Percentiles rank a stretch among this genome's conserved stretches.
These are phyloP conservation scores for Fusarium sp. DNA, from an alignment of 2,329 filamentous ascomycete genomes.

Conservation along the genomic window DNA sequence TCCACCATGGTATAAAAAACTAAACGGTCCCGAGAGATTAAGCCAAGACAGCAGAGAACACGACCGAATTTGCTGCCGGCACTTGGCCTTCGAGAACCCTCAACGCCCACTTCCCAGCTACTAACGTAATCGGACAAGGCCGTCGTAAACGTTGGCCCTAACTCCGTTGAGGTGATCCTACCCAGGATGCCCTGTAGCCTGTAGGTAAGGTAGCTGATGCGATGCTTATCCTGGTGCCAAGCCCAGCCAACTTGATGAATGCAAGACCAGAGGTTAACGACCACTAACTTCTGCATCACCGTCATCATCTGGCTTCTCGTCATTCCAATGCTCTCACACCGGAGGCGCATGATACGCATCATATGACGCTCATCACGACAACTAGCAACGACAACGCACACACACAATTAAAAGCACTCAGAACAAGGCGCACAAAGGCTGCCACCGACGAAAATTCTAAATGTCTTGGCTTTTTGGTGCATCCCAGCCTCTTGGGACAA, in stretches of 20 bases:
- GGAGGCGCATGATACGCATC: constrained; percentile 16
- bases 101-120: background rate
- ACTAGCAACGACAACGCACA: background rate
- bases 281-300: background rate
- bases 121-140: constrained; percentile 5
- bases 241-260: constrained; percentile 21
- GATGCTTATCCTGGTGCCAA: constrained; percentile 11
- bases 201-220: background rate
- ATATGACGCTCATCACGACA: constrained; percentile 22
- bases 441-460: constrained; percentile 11
- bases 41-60: constrained; percentile 13
- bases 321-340: constrained; percentile 33
- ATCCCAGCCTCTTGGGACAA: constrained; percentile 30
- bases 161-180: constrained; percentile 2
- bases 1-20: constrained; percentile 21
- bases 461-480: constrained; percentile 29
- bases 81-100: constrained; percentile 25
- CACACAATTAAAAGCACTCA: background rate
- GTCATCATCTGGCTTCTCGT: constrained; percentile 2
- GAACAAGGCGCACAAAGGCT: background rate
- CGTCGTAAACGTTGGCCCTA: background rate
- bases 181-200: constrained; percentile 10
- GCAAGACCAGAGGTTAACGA: constrained; percentile 10
- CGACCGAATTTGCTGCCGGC: constrained; percentile 10
- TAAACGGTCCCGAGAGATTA: constrained; percentile 20